Percentiles rank a stretch among this genome's conserved stretches.
Conservation (phyloP, 345 rosid species). For the Jatropha curcas region DNA sequence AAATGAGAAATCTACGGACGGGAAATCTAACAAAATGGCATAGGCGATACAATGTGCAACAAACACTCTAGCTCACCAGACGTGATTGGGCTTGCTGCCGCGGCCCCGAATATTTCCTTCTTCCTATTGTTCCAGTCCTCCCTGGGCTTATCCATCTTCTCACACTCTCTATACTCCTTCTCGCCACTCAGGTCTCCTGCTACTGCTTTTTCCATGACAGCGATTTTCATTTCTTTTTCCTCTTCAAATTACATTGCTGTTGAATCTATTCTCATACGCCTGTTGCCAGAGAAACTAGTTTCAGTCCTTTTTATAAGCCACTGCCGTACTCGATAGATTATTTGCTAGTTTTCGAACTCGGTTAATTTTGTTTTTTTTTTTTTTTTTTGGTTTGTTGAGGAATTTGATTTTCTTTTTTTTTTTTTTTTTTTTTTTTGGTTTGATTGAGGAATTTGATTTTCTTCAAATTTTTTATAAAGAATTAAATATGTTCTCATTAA, state of each 20-base stretch:
- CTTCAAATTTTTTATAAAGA: too few relatives aligned
- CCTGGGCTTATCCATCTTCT: not conserved
- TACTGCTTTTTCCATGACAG: conserved; percentile 36
- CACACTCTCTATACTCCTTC: conserved; percentile 11
- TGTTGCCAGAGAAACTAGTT: not conserved
- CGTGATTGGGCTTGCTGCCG: too few relatives aligned
- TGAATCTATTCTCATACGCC: not conserved
- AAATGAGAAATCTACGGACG: not conserved
- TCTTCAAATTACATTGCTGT: not conserved
- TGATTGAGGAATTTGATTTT: too few relatives aligned
- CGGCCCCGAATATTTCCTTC: not conserved
- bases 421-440: too few relatives aligned
- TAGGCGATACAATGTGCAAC: not conserved
- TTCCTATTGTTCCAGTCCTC: conserved; percentile 18
- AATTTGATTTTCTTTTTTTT: too few relatives aligned
- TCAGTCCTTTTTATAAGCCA: not conserved
- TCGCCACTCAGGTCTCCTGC: conserved; percentile 4
- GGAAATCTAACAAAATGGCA: conserved; percentile 8
- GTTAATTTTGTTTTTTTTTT: too few relatives aligned
- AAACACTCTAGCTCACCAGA: not conserved
- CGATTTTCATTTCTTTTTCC: conserved; percentile 12
- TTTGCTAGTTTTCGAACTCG: not conserved
- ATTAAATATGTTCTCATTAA: too few relatives aligned
- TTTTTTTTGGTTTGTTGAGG: too few relatives aligned
- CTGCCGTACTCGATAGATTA: not conserved